Base-by-base conservation (phyloP, 805 yeast genomes). In the Pichia exigua region DNA sequence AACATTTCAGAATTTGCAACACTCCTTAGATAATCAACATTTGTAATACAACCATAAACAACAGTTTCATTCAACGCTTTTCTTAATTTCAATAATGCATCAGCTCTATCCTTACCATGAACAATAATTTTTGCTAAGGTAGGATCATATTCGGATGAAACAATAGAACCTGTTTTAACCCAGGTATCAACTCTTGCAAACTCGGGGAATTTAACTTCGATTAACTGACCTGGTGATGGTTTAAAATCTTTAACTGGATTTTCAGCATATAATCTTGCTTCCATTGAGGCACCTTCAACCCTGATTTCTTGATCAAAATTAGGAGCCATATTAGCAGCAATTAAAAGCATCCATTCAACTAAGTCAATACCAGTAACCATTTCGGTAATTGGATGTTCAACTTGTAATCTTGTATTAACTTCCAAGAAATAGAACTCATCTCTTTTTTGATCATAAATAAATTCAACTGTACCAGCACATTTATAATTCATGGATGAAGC, bases 381-480 rank as follows among this genome's bases (percentile, higher is more conserved):
- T 71, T 92, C 99, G 28, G 99, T 92, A 61, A 94, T 85, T 42
- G 98, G 98, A 68, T 92, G 99, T 73, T 92, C 99, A 46, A 92
- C 99, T 70, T 92, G 99, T 60, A 92, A 78, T 65, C 99, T 83
- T 13, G 99, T 95, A 66, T 92, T 92, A 58, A 92, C 98, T 68
- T 92, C 99, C 63, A 92, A 74, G 72, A 92, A 92, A 73, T 92
- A 92, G 67, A 92, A 94, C 65, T 85, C 94, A 65, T 91, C 92
- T 60, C 95, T 74, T 50, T 69, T 75, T 62, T 85, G 85, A 65
- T 94, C 98, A 64, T 87, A 92, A 61, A 92, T 91, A 66, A 83
- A 92, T 71, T 92, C 99, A 61, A 94, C 96, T 8, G 99, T 92
- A 68, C 98, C 99, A 42, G 98, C 99, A 71, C 96, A 83, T 70